Percentiles rank a stretch among this genome's conserved stretches.
These are phyloP conservation scores for Cicer arietinum DNA, from an alignment of 306 rosid genomes.

Conservation along the genomic window DNA sequence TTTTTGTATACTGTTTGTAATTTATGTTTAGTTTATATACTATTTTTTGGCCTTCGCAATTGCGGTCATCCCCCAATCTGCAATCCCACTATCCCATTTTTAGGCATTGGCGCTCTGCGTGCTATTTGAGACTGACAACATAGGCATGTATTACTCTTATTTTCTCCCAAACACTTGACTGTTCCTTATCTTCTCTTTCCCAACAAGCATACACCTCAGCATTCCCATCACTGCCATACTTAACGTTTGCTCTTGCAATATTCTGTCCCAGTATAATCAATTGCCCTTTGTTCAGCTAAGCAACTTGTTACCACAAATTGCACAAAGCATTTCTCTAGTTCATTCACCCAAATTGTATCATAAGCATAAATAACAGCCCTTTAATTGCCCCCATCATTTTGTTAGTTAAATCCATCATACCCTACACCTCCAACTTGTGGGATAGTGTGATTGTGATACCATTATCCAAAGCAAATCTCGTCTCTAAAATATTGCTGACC, in stretches of 20 bases:
- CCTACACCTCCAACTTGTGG: neutral
- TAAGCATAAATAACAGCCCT: neutral
- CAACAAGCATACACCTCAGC: conserved; percentile 7
- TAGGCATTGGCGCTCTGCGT: no score
- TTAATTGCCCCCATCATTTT: neutral
- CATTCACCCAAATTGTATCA: neutral
- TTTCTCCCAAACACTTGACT: neutral
- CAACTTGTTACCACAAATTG: neutral
- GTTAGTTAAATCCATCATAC: neutral
- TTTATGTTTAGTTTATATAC: no score
- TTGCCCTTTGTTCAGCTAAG: neutral
- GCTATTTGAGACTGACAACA: no score
- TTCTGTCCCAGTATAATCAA: neutral
- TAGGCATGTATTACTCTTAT: neutral
- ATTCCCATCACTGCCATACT: neutral
- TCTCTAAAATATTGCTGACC: conserved; percentile 3
- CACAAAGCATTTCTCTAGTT: conserved; percentile 4
- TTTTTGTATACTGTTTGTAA: no score
- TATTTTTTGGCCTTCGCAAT: no score
- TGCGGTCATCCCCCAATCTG: no score
- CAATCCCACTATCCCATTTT: no score
- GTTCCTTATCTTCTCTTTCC: neutral
- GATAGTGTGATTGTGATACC: neutral
- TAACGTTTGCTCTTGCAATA: conserved; percentile 4
- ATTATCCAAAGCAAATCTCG: conserved; percentile 11